A percentile compares a stretch with the other conserved stretches of the same genome.
These are phyloP conservation scores for Annulohypoxylon bovei DNA, from an alignment of 495 filamentous ascomycete genomes.

Conservation along the genomic window DNA sequence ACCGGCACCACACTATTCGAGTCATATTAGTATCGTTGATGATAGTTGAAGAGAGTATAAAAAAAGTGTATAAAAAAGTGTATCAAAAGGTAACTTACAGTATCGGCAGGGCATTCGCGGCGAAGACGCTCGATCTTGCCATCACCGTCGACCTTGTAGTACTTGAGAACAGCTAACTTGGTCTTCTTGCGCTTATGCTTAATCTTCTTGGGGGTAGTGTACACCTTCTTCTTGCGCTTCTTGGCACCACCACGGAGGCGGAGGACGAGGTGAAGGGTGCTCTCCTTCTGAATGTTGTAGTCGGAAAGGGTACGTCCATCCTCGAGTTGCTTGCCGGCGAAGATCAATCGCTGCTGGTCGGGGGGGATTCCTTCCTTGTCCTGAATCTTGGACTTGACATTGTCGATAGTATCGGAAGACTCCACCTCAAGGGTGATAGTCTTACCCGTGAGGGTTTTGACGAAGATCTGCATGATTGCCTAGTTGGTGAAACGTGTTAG, in stretches of 20 bases:
- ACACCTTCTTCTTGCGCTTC: slow-evolving; percentile 99
- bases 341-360: slow-evolving; percentile 99
- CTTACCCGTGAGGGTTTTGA: slow-evolving; percentile 99
- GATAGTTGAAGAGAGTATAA: background rate
- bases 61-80: background rate
- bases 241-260: slow-evolving; percentile 97
- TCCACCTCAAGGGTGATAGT: slow-evolving; percentile 99
- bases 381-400: slow-evolving; percentile 94
- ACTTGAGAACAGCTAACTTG: slow-evolving; percentile 99
- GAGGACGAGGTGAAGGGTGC: slow-evolving; percentile 96
- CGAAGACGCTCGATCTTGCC: slow-evolving; percentile 99
- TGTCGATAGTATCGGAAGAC: slow-evolving; percentile 99
- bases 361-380: slow-evolving; percentile 99
- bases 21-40: slow-evolving; percentile 36
- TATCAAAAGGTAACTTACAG: slow-evolving; percentile 69
- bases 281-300: slow-evolving; percentile 99
- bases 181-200: slow-evolving; percentile 99
- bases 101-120: slow-evolving; percentile 92
- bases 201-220: slow-evolving; percentile 99
- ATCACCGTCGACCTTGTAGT: slow-evolving; percentile 99
- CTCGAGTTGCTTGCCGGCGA: slow-evolving; percentile 99
- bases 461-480: slow-evolving; percentile 98
- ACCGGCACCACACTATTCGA: slow-evolving; percentile 90
- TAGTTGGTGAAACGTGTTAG: slow-evolving; percentile 34
- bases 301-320: slow-evolving; percentile 98